These are phyloP conservation scores for Taphrina communis DNA, from an alignment of 1,139 yeast species.

Conservation along the genomic window DNA sequence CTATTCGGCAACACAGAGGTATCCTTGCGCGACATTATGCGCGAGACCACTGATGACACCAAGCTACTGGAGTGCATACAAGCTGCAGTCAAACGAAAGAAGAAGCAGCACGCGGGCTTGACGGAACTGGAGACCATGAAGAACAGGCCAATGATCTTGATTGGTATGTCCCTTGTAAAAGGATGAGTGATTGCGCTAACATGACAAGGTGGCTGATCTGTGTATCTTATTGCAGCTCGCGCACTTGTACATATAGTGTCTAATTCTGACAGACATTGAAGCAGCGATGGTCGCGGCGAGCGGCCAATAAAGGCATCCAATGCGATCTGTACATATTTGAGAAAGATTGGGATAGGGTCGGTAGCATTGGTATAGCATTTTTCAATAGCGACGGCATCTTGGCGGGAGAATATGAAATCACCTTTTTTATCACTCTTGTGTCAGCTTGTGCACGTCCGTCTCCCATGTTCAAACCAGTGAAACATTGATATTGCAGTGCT, in stretches of 20 bases:
- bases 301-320: too few species aligned
- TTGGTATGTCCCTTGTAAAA: constrained; percentile 54
- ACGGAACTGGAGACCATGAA: constrained; percentile 57
- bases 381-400: neutral
- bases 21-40: constrained; percentile 56
- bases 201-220: neutral
- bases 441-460: too few species aligned
- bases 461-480: too few species aligned
- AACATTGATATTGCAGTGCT: too few species aligned
- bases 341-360: neutral
- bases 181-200: neutral
- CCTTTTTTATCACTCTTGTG: too few species aligned
- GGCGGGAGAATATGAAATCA: neutral
- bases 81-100: constrained; percentile 56
- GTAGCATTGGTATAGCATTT: neutral
- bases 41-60: constrained; percentile 51
- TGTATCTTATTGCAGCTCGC: too few species aligned
- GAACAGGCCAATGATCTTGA: constrained; percentile 62
- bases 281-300: too few species aligned
- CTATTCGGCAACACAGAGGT: constrained; percentile 61
- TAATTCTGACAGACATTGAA: too few species aligned
- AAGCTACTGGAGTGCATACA: constrained; percentile 54
- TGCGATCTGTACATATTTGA: neutral
- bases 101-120: constrained; percentile 59
- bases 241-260: too few species aligned